These are phyloP conservation scores for Kandelia obovata DNA, from an alignment of 345 rosid genomes.

Conservation along the genomic window DNA sequence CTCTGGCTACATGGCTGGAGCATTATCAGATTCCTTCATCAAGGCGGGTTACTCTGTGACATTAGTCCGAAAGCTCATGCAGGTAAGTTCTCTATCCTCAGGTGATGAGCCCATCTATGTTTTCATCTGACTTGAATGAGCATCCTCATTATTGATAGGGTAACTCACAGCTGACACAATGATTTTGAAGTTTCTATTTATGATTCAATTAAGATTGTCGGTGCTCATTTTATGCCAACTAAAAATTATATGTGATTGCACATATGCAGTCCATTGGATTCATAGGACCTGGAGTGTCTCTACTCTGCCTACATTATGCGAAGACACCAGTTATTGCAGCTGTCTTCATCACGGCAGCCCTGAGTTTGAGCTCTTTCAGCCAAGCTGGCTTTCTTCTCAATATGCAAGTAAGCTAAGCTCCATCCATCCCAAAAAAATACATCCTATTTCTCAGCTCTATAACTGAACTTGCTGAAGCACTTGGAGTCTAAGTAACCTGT, in stretches of 20 bases:
- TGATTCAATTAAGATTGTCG: not conserved
- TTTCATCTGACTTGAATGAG: no score
- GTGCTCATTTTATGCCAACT: not conserved
- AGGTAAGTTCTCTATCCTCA: conserved; percentile 38
- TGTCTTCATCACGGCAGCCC: conserved; percentile 56
- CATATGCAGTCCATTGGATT: conserved; percentile 69
- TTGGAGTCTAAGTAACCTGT: not conserved
- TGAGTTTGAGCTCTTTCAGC: conserved; percentile 93
- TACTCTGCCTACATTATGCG: conserved; percentile 75
- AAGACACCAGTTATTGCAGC: conserved; percentile 67
- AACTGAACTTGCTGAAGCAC: not conserved
- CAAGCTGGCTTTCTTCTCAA: conserved; percentile 98
- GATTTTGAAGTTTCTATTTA: not conserved
- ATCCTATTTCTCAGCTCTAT: no score
- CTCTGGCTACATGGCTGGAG: conserved; percentile 77
- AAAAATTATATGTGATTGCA: conserved; percentile 6
- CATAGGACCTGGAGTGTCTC: conserved; percentile 77
- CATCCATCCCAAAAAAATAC: not conserved
- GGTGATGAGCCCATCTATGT: not conserved
- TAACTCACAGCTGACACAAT: not conserved
- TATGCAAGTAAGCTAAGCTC: conserved; percentile 63
- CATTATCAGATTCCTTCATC: conserved; percentile 62
- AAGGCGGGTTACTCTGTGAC: conserved; percentile 74
- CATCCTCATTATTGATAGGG: not conserved
- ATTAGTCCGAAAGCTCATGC: conserved; percentile 82